Base-by-base conservation (phyloP, 1,284 basidiomycete genomes). In the Cerrena zonata region DNA sequence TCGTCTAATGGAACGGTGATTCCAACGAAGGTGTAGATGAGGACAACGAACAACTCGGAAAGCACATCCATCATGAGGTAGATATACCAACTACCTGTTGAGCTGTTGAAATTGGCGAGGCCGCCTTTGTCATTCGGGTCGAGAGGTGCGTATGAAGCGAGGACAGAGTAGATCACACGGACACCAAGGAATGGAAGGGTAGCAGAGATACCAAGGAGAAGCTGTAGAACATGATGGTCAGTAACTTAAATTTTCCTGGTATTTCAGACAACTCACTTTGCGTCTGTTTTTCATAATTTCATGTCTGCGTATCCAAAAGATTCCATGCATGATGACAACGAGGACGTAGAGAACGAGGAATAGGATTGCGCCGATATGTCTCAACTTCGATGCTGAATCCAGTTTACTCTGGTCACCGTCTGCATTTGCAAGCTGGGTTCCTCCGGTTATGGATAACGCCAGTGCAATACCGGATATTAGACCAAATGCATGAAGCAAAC, bases 131-230 rank as follows among this genome's bases (percentile, higher is more conserved):
- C 19, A 19, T 38, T 38, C 39, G 48, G 49, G 10, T 40, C 43
- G 7, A 45, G 22, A 2, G 63, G 61, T 10, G 60, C 53, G 62
- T 72, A 82, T 5, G 77, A 73, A 39, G 76, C 69, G 40, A 86
- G 69, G 27, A 81, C 63, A 27, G 69, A 67, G 58, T 82, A 82
- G 5, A 79, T 68, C 36, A 78, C 68, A 36, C 84, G 79, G 27
- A 78, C 72, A 11, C 72, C 76, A 37, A 86, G 69, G 64, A 84
- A 78, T 12, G 82, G 81, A 13, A 85, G 64, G 3, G 78, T 78
- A 46, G 68, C 34, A 12, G 77, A 70, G 43, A 84, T 66, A 18
- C 78, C 80, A 21, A 58, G 58, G 44, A 86, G 69, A 34, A 84
- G 68, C 81, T 82, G 55, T 36, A 47, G 2, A 18, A n/a, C 26